Evolutionary conservation across 495 filamentous ascomycete species (phyloP).

Genomic region (Podospora didyma): DNA sequence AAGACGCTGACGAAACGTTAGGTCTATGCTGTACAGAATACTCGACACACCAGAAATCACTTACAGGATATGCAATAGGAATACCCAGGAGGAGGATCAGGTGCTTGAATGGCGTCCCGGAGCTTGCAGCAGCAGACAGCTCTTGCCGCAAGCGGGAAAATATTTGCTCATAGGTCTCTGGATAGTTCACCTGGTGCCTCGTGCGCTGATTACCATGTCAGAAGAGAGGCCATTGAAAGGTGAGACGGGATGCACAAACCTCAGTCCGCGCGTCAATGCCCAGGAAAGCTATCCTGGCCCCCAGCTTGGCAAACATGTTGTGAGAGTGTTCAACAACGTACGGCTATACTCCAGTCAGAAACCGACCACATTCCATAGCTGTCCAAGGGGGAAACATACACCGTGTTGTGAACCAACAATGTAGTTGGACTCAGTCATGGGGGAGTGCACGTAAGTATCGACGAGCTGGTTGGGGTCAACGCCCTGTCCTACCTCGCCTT

Average conservation of each 20-base stretch:
- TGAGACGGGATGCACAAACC: constrained; percentile 7
- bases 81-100: constrained; percentile 84
- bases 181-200: constrained; percentile 85
- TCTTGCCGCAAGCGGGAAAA: constrained; percentile 67
- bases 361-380: constrained; percentile 12
- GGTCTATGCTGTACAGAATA: too few relatives aligned
- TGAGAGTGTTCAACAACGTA: constrained; percentile 80
- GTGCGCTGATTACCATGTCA: constrained; percentile 51
- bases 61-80: constrained; percentile 84
- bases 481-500: constrained; percentile 39
- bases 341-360: constrained; percentile 27
- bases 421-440: constrained; percentile 62
- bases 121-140: constrained; percentile 49
- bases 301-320: constrained; percentile 79
- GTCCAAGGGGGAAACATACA: constrained; percentile 11
- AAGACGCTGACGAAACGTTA: constrained; percentile 53
- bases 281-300: constrained; percentile 76
- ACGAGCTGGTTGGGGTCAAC: constrained; percentile 63
- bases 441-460: constrained; percentile 64
- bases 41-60: too few relatives aligned
- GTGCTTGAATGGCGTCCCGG: constrained; percentile 64
- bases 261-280: constrained; percentile 90
- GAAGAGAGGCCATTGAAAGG: too few relatives aligned
- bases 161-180: constrained; percentile 81
- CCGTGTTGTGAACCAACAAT: constrained; percentile 75